Conservation (phyloP, 257 asterid genomes). For the Solanum chiquidenum region DNA sequence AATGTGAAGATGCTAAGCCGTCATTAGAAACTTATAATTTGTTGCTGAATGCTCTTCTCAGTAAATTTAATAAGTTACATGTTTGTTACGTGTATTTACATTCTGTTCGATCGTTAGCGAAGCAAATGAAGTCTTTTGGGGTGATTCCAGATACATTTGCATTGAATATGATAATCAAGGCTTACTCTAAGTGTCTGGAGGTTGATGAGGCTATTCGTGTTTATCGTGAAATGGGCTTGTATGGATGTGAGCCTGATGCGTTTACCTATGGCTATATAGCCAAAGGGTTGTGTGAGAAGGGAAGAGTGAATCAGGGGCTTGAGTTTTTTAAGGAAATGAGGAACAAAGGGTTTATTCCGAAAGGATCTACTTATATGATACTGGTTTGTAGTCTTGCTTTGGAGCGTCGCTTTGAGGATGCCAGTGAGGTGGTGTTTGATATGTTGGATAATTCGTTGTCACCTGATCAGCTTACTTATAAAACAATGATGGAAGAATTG, state of each 20-base stretch:
- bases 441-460: conserved; percentile 55
- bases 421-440: conserved; percentile 45
- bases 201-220: conserved; percentile 75
- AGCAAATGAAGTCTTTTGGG: conserved; percentile 84
- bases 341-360: conserved; percentile 49
- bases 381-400: conserved; percentile 72
- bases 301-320: conserved; percentile 56
- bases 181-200: conserved; percentile 61
- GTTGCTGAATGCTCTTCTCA: conserved; percentile 50
- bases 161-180: conserved; percentile 80
- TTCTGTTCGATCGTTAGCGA: conserved; percentile 57
- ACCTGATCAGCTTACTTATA: conserved; percentile 71
- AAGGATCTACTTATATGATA: conserved; percentile 42
- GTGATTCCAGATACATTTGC: conserved; percentile 70
- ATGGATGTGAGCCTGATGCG: conserved; percentile 71
- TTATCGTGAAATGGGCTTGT: conserved; percentile 86
- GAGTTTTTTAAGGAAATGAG: conserved; percentile 58
- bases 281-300: conserved; percentile 78
- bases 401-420: conserved; percentile 62
- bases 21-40: conserved; percentile 63
- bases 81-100: conserved; percentile 71
- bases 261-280: conserved; percentile 63
- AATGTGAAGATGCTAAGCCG: conserved; percentile 58
- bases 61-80: conserved; percentile 53
- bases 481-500: conserved; percentile 75